phyloP scores from a whole-genome alignment of 768 basidiomycete genomes.

The Termitomyces eurrhizus region DNA sequence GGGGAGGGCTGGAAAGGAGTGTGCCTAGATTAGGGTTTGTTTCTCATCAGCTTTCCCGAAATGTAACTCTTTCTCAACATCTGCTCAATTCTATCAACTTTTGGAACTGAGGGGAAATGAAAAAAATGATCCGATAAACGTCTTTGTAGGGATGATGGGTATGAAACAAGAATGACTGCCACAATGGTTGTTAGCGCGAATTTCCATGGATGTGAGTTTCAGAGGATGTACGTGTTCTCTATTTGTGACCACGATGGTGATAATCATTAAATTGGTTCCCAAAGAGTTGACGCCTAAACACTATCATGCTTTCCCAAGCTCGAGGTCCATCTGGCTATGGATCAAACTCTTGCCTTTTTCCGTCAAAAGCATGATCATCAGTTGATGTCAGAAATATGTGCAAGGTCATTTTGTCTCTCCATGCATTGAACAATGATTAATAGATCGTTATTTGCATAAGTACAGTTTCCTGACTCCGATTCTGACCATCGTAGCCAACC shows the following conservation, averaged over 20 bases:
- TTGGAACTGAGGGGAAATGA: no score
- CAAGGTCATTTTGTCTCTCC: not conserved
- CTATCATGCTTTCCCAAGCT: not conserved
- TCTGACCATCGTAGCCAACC: not conserved
- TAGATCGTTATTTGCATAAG: not conserved
- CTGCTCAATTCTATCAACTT: no score
- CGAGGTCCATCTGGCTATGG: not conserved
- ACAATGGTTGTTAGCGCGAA: not conserved
- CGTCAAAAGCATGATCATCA: not conserved
- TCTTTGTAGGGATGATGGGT: not conserved
- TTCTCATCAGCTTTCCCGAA: not conserved
- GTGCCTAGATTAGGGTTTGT: not conserved
- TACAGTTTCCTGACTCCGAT: not conserved
- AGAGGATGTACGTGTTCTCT: not conserved
- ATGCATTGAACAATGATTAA: not conserved
- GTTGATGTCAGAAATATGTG: not conserved
- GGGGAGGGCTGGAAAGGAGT: conserved; percentile 1
- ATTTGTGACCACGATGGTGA: not conserved
- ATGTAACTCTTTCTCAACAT: not conserved
- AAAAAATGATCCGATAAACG: no score
- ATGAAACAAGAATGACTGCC: not conserved
- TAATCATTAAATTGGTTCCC: not conserved
- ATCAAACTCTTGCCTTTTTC: not conserved
- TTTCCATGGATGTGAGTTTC: not conserved
- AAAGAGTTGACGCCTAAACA: not conserved